Evolutionary conservation across 108 stramenopile species (phyloP).

Genomic region (Cyclotella sp.): DNA sequence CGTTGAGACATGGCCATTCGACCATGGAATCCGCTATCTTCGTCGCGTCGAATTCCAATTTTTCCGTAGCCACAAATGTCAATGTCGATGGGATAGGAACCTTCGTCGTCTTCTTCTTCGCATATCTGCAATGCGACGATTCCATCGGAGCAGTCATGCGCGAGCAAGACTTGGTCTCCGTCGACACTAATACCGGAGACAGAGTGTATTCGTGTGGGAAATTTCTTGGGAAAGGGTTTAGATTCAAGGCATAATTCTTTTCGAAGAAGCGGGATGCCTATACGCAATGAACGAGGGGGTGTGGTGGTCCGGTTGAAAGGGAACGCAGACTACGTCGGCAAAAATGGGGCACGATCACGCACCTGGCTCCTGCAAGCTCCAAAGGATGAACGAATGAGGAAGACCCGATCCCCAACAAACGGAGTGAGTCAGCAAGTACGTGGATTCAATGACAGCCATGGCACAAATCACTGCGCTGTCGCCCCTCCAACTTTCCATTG

Average conservation of each 20-base stretch:
- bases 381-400: neutral
- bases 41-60: conserved; percentile 24
- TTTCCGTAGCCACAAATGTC: conserved; percentile 31
- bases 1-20: conserved; percentile 38
- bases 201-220: conserved; percentile 14
- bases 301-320: too few species aligned
- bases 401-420: neutral
- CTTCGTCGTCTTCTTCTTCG: conserved; percentile 27
- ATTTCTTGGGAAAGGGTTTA: conserved; percentile 2
- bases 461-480: neutral
- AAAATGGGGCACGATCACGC: too few species aligned
- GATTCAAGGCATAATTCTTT: conserved; percentile 22
- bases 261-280: conserved; percentile 38
- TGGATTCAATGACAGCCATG: neutral
- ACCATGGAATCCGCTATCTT: conserved; percentile 45
- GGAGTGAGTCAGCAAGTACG: neutral
- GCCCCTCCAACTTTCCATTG: conserved; percentile 1
- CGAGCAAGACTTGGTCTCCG: conserved; percentile 36
- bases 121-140: conserved; percentile 24
- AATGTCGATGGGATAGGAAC: conserved; percentile 2
- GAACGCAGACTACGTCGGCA: too few species aligned
- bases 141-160: conserved; percentile 20
- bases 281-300: neutral
- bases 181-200: conserved; percentile 35
- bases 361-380: neutral